These are phyloP conservation scores for Phytophthora chlamydospora DNA, from an alignment of 352 stramenopile species.

Conservation along the genomic window DNA sequence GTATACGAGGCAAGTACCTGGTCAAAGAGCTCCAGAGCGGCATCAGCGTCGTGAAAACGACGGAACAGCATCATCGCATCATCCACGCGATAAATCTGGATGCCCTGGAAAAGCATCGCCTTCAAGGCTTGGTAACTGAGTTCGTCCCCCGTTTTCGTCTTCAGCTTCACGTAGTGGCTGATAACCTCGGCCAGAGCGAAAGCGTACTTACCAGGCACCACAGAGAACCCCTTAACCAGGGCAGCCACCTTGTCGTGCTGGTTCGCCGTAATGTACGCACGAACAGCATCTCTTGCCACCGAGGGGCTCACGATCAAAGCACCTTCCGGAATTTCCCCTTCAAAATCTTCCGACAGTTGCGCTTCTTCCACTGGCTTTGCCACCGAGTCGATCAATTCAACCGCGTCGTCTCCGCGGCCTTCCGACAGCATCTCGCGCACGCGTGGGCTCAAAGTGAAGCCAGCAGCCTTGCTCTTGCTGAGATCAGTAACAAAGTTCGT, in stretches of 20 bases:
- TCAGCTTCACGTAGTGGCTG: conserved; percentile 48
- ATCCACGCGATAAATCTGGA: conserved; percentile 54
- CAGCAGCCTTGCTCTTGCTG: conserved; percentile 33
- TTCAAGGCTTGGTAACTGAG: conserved; percentile 61
- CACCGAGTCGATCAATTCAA: conserved; percentile 46
- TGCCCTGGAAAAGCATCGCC: conserved; percentile 54
- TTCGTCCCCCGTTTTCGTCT: conserved; percentile 40
- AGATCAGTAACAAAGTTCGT: conserved; percentile 40
- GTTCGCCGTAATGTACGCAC: conserved; percentile 52
- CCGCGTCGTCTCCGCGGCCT: conserved; percentile 41
- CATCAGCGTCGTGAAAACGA: conserved; percentile 52
- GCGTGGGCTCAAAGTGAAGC: conserved; percentile 44
- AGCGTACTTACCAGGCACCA: conserved; percentile 46
- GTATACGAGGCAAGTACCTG: conserved; percentile 51
- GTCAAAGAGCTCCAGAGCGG: conserved; percentile 46
- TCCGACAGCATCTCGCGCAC: conserved; percentile 56
- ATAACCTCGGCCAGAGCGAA: conserved; percentile 57
- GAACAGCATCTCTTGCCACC: conserved; percentile 50
- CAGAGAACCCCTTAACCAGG: conserved; percentile 59
- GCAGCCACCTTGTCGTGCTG: conserved; percentile 61
- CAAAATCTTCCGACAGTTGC: conserved; percentile 46
- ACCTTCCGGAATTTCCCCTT: conserved; percentile 30
- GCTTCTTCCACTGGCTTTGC: conserved; percentile 42
- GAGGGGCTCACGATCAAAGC: conserved; percentile 46
- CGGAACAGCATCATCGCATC: conserved; percentile 53